Conservation (phyloP, 768 basidiomycete genomes). For the Suillus plorans region DNA sequence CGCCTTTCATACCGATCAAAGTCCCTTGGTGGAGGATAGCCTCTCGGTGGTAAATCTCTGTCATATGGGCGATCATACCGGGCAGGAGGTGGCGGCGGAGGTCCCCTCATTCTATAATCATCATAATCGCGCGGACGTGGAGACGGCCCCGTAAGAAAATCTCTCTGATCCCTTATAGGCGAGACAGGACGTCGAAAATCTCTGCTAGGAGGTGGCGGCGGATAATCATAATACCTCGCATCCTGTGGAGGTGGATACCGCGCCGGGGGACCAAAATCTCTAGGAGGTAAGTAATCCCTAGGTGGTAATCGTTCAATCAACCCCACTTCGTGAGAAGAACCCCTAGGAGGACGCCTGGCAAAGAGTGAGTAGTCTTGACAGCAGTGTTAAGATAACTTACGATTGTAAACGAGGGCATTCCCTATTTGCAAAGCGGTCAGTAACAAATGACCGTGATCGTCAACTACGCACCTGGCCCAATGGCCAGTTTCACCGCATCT, state of each 20-base stretch:
- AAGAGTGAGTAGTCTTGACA: slow-evolving; percentile 6
- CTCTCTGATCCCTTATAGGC: slow-evolving; percentile 66
- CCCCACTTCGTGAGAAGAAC: slow-evolving; percentile 46
- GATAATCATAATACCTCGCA: slow-evolving; percentile 55
- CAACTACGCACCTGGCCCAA: slow-evolving; percentile 73
- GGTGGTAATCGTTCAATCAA: slow-evolving; percentile 54
- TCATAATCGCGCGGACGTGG: slow-evolving; percentile 62
- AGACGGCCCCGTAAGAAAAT: slow-evolving; percentile 51
- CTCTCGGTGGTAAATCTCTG: slow-evolving; percentile 49
- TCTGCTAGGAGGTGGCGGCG: slow-evolving; percentile 42
- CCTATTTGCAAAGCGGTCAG: slow-evolving; percentile 35
- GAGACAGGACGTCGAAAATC: slow-evolving; percentile 63
- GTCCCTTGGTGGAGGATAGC: slow-evolving; percentile 50
- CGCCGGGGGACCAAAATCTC: slow-evolving; percentile 42
- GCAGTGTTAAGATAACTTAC: slow-evolving; percentile 39
- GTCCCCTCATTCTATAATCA: slow-evolving; percentile 62
- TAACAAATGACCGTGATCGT: slow-evolving; percentile 1
- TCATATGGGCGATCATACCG: slow-evolving; percentile 55
- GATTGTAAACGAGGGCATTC: slow-evolving; percentile 65
- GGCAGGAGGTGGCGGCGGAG: slow-evolving; percentile 43
- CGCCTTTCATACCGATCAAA: slow-evolving; percentile 68
- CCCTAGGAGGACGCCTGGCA: slow-evolving; percentile 37
- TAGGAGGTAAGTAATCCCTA: slow-evolving; percentile 49
- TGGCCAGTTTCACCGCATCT: slow-evolving; percentile 84
- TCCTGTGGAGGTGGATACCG: slow-evolving; percentile 48